Evolutionary conservation across 805 yeast species (phyloP).

Genomic region (Ogataea parapolymorpha): DNA sequence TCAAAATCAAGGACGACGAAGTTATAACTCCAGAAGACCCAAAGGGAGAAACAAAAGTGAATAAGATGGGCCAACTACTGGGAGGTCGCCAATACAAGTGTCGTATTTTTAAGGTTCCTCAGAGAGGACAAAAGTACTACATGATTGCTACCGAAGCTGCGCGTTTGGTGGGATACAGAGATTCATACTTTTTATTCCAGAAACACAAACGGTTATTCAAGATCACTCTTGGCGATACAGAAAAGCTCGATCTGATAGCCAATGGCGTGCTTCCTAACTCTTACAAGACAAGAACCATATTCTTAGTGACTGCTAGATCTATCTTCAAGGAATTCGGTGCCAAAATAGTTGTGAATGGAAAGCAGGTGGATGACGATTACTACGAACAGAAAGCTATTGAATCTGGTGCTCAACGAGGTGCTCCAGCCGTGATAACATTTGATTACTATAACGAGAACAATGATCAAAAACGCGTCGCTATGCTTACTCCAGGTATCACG

Average conservation of each 20-base stretch:
- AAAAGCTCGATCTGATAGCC: slow-evolving; percentile 77
- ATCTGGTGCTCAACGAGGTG: slow-evolving; percentile 67
- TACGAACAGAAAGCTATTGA: slow-evolving; percentile 61
- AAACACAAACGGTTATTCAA: slow-evolving; percentile 76
- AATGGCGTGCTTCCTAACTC: slow-evolving; percentile 83
- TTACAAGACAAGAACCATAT: slow-evolving; percentile 85
- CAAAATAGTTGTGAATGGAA: slow-evolving; percentile 73
- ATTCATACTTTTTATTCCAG: slow-evolving; percentile 84
- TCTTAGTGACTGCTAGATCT: slow-evolving; percentile 86
- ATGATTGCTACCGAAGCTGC: slow-evolving; percentile 98
- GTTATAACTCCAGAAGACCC: slow-evolving; percentile 72
- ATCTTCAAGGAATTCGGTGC: slow-evolving; percentile 92
- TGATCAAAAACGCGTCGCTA: slow-evolving; percentile 21
- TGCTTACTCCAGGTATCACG: slow-evolving; percentile 21
- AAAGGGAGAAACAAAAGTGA: slow-evolving; percentile 74
- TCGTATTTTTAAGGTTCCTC: slow-evolving; percentile 60
- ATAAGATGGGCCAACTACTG: slow-evolving; percentile 57
- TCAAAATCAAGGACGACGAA: slow-evolving; percentile 70
- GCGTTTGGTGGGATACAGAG: slow-evolving; percentile 89
- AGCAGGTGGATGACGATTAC: slow-evolving; percentile 81
- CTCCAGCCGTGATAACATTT: slow-evolving; percentile 34
- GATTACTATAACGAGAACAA: slow-evolving; percentile 22
- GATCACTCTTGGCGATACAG: slow-evolving; percentile 67
- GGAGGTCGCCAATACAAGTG: slow-evolving; percentile 77
- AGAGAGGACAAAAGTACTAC: slow-evolving; percentile 67